These are phyloP conservation scores for Amyloporia xantha DNA, from an alignment of 768 basidiomycete species.

Conservation along the genomic window DNA sequence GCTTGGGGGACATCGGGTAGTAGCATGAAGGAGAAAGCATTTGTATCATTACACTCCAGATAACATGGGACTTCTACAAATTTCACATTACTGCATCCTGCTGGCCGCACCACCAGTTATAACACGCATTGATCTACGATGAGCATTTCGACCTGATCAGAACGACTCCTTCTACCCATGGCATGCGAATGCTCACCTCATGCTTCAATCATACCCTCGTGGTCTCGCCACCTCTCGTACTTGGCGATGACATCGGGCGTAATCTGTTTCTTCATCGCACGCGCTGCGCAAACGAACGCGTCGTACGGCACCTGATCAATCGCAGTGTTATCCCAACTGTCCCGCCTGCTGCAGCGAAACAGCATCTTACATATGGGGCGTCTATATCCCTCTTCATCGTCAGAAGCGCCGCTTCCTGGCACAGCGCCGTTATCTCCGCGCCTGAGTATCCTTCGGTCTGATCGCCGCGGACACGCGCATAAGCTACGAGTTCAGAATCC, in stretches of 20 bases:
- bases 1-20: not conserved
- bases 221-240: slow-evolving; percentile 63
- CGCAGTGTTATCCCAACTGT: slow-evolving; percentile 2
- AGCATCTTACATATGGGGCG: slow-evolving; percentile 57
- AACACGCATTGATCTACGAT: not conserved
- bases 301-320: slow-evolving; percentile 62
- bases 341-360: not conserved
- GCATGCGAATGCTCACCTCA: not conserved
- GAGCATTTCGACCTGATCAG: not conserved
- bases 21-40: not conserved
- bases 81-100: too few species aligned
- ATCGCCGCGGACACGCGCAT: not conserved
- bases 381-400: slow-evolving; percentile 88
- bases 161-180: not conserved
- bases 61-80: not conserved
- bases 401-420: slow-evolving; percentile 91
- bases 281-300: slow-evolving; percentile 72
- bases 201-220: slow-evolving; percentile 14
- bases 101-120: too few species aligned
- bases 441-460: slow-evolving; percentile 96
- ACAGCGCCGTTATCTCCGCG: slow-evolving; percentile 86
- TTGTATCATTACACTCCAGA: not conserved
- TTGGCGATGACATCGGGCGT: slow-evolving; percentile 70
- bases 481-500: not conserved
- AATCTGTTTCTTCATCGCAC: slow-evolving; percentile 69